Evolutionary conservation across 495 filamentous ascomycete genomes (phyloP).

Genomic region (Daldinia loculata): DNA sequence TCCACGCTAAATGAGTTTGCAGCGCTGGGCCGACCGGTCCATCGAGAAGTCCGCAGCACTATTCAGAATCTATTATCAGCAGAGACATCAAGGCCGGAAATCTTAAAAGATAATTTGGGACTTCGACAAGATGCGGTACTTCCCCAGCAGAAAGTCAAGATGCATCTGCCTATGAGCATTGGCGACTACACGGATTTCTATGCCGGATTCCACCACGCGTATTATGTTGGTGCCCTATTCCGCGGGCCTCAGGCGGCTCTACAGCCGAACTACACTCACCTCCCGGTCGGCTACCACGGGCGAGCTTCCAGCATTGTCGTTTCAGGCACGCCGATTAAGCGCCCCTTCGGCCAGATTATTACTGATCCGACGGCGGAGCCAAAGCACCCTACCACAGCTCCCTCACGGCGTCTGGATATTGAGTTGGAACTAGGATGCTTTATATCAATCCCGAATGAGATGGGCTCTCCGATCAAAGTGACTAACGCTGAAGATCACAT

Average conservation of each 20-base stretch:
- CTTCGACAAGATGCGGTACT: constrained; percentile 49
- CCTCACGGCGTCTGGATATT: constrained; percentile 77
- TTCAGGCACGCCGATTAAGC: constrained; percentile 75
- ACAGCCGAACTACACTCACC: constrained; percentile 88
- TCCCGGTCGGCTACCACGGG: constrained; percentile 91
- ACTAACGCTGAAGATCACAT: constrained; percentile 74
- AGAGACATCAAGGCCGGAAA: constrained; percentile 50
- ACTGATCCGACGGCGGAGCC: constrained; percentile 68
- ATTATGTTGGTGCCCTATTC: constrained; percentile 81
- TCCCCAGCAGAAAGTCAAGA: constrained; percentile 67
- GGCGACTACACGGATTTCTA: constrained; percentile 99
- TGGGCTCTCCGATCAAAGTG: constrained; percentile 71
- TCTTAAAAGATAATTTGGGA: constrained; percentile 50
- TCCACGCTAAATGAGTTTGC: constrained; percentile 86
- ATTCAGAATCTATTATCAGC: constrained; percentile 75
- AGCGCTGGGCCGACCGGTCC: constrained; percentile 73
- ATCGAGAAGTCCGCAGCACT: constrained; percentile 74
- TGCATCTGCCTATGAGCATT: constrained; percentile 85
- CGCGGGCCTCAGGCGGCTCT: constrained; percentile 82
- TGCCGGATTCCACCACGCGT: constrained; percentile 89
- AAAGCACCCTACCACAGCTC: constrained; percentile 65
- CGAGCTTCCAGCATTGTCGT: constrained; percentile 80
- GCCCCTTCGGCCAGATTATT: constrained; percentile 86
- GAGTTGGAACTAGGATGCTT: constrained; percentile 91
- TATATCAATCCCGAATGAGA: constrained; percentile 69